These are phyloP conservation scores for Lepidopterella palustris DNA, from an alignment of 495 filamentous ascomycete genomes.

Conservation along the genomic window DNA sequence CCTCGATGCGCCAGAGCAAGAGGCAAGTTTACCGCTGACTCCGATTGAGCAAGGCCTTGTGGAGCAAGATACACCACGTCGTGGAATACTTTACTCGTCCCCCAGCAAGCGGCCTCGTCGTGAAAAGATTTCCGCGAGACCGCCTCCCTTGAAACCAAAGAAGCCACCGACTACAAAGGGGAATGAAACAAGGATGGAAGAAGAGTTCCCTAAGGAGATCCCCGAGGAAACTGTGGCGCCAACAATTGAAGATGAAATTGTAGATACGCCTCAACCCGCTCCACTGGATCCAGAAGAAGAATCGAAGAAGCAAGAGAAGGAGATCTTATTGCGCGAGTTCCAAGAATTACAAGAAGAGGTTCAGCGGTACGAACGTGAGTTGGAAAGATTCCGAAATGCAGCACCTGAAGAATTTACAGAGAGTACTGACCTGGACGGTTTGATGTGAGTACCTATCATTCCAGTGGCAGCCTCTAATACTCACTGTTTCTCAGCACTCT, in stretches of 20 bases:
- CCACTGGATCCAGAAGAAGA: conserved; percentile 16
- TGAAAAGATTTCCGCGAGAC: conserved; percentile 10
- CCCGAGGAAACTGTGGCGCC: background rate
- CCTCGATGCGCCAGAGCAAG: conserved; percentile 7
- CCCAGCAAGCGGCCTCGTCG: conserved; percentile 23
- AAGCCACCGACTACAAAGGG: background rate
- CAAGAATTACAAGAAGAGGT: conserved; percentile 14
- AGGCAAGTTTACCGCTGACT: conserved; percentile 22
- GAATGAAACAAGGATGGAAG: background rate
- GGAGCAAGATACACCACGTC: conserved; percentile 19
- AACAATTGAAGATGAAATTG: background rate
- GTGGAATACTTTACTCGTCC: conserved; percentile 27
- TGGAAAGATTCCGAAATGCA: background rate
- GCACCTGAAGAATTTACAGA: background rate
- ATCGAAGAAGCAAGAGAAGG: conserved; percentile 23
- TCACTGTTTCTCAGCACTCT: conserved; percentile 5
- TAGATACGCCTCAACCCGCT: background rate
- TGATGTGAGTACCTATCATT: conserved; percentile 1
- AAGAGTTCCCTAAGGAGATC: background rate
- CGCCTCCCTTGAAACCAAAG: conserved; percentile 10
- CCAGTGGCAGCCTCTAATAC: background rate
- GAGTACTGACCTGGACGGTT: conserved; percentile 5
- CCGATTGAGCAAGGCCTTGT: background rate
- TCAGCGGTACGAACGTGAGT: conserved; percentile 1
- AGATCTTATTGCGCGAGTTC: conserved; percentile 8